These are phyloP conservation scores for Plasmodium cynomolgi DNA, from an alignment of 169 alveolate species.

Conservation along the genomic window DNA sequence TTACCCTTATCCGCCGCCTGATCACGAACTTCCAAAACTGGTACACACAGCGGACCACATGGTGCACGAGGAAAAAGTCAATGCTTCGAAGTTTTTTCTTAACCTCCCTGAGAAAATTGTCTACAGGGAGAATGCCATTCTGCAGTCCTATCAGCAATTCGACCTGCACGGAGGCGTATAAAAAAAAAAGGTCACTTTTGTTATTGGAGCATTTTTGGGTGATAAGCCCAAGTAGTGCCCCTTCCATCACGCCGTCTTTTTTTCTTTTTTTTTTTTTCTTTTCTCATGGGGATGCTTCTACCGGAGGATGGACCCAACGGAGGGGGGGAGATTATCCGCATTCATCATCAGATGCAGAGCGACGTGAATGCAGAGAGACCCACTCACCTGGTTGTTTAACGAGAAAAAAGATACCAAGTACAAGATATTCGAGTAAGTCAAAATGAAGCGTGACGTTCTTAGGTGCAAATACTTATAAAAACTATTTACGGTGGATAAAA, in stretches of 20 bases:
- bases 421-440: conserved; percentile 45
- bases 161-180: conserved; percentile 11
- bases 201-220: background rate
- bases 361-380: background rate
- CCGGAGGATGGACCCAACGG: background rate
- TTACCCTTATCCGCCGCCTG: conserved; percentile 51
- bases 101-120: conserved; percentile 24
- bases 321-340: background rate
- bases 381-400: conserved; percentile 25
- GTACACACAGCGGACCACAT: conserved; percentile 32
- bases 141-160: conserved; percentile 41
- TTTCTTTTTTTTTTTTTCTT: background rate
- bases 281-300: background rate
- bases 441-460: conserved; percentile 35
- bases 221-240: background rate
- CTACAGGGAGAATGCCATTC: conserved; percentile 50
- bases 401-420: conserved; percentile 49
- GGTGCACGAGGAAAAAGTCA: conserved; percentile 28
- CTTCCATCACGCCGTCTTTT: background rate
- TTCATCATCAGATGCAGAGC: background rate
- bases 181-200: background rate
- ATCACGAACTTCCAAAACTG: conserved; percentile 58
- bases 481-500: conserved; percentile 58
- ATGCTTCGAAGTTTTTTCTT: conserved; percentile 20
- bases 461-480: conserved; percentile 39